These are phyloP conservation scores for Drosera spatulata DNA, from an alignment of 179 eudicot genomes.

Conservation along the genomic window DNA sequence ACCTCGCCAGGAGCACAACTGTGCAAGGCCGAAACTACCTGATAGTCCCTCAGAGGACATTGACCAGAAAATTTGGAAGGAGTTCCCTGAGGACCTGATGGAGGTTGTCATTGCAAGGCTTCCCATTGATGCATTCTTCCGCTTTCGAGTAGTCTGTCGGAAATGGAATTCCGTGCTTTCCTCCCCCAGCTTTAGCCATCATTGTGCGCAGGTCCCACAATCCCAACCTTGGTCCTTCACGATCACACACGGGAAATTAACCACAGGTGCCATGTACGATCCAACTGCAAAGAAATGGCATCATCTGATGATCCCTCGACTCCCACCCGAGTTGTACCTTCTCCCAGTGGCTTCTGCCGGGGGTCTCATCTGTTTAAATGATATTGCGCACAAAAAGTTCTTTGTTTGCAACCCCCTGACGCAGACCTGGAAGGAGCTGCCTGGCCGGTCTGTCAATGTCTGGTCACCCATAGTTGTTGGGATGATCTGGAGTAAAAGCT, in stretches of 20 bases:
- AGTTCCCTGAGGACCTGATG: constrained; percentile 75
- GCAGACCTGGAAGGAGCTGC: constrained; percentile 12
- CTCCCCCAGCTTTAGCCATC: constrained; percentile 57
- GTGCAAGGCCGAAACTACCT: constrained; percentile 19
- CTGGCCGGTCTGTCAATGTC: constrained; percentile 40
- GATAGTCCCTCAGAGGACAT: constrained; percentile 25
- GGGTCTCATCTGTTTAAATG: constrained; percentile 84
- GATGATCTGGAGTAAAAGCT: constrained; percentile 41
- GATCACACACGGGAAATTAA: constrained; percentile 54
- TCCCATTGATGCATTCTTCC: constrained; percentile 73
- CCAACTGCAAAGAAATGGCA: constrained; percentile 72
- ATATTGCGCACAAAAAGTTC: constrained; percentile 55
- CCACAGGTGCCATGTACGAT: constrained; percentile 68
- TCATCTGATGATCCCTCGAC: constrained; percentile 50
- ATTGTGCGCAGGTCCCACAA: constrained; percentile 42
- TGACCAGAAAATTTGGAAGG: constrained; percentile 71
- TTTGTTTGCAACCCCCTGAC: constrained; percentile 80
- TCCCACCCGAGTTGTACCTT: constrained; percentile 49
- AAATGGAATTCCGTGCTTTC: constrained; percentile 74
- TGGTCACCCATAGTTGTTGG: constrained; percentile 89
- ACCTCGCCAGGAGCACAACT: constrained; percentile 47
- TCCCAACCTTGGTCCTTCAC: constrained; percentile 78
- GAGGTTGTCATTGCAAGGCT: constrained; percentile 86
- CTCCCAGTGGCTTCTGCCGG: constrained; percentile 92
- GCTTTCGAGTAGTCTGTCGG: constrained; percentile 65